Conservation (phyloP, 139 green algal genomes). For the Dunaliella sp. region DNA sequence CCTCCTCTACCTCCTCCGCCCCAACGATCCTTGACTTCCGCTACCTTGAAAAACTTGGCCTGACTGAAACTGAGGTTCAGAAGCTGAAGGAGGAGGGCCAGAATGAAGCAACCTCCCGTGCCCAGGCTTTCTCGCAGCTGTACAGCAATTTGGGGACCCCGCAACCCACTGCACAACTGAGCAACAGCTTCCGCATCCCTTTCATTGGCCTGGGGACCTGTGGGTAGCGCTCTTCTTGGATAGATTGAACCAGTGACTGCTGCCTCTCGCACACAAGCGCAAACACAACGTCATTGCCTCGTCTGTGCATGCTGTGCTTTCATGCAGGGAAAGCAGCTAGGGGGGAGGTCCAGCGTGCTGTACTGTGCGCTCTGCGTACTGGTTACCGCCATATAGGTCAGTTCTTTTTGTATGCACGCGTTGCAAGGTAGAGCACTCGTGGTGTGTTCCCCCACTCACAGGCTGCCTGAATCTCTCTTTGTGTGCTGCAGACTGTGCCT, state of each 20-base stretch:
- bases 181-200: slow-evolving; percentile 51
- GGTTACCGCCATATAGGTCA: too few species aligned
- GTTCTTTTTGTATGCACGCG: too few species aligned
- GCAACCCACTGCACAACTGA: slow-evolving; percentile 26
- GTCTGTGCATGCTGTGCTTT: slow-evolving; percentile 1
- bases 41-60: neutral
- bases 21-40: neutral
- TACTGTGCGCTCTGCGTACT: slow-evolving; percentile 43
- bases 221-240: slow-evolving; percentile 8
- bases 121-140: neutral
- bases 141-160: neutral
- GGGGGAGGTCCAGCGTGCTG: slow-evolving; percentile 48
- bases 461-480: too few species aligned
- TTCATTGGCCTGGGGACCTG: slow-evolving; percentile 67
- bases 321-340: slow-evolving; percentile 44
- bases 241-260: neutral
- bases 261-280: neutral
- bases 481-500: too few species aligned
- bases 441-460: too few species aligned
- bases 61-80: neutral
- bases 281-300: neutral
- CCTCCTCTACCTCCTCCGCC: too few species aligned
- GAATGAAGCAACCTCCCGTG: neutral
- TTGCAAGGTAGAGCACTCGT: too few species aligned
- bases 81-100: neutral